Conservation (phyloP, 495 filamentous ascomycete genomes). For the Aspergillus affinis region DNA sequence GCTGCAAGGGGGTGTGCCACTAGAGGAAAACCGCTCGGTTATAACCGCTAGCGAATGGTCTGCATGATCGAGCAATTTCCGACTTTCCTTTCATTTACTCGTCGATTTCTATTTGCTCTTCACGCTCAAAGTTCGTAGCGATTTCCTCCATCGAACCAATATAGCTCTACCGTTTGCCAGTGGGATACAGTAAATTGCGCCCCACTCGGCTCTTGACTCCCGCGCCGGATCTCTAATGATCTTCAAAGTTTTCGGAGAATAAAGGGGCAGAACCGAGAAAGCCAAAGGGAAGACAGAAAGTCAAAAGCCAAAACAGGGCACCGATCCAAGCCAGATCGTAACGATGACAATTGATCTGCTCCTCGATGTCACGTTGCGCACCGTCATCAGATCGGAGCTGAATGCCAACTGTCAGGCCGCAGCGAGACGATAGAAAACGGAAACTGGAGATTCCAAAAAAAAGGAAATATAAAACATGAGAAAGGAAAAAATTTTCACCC, state of each 20-base stretch:
- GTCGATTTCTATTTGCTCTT: slow-evolving; percentile 5
- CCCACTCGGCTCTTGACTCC: slow-evolving; percentile 1
- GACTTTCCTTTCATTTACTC: slow-evolving; percentile 1
- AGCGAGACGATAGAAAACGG: not conserved
- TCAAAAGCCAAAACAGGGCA: not conserved
- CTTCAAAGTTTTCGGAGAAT: slow-evolving; percentile 2
- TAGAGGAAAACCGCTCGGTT: not conserved
- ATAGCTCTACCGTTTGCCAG: not conserved
- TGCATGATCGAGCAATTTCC: not conserved
- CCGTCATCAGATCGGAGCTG: not conserved
- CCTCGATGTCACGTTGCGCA: not conserved
- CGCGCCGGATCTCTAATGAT: slow-evolving; percentile 2
- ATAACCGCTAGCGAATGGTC: not conserved
- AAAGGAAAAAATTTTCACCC: not conserved
- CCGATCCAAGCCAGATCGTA: not conserved
- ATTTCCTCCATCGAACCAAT: not conserved
- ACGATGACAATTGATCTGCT: not conserved
- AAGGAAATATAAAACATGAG: not conserved
- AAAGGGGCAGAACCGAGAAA: not conserved
- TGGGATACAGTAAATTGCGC: not conserved
- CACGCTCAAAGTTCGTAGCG: not conserved
- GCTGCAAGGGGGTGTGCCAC: not conserved
- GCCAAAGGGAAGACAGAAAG: too few relatives aligned
- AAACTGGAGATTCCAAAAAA: not conserved
- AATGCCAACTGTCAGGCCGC: not conserved